Evolutionary conservation across 1,284 basidiomycete species (phyloP).

Genomic region (Cutaneotrichosporon mucoides): DNA sequence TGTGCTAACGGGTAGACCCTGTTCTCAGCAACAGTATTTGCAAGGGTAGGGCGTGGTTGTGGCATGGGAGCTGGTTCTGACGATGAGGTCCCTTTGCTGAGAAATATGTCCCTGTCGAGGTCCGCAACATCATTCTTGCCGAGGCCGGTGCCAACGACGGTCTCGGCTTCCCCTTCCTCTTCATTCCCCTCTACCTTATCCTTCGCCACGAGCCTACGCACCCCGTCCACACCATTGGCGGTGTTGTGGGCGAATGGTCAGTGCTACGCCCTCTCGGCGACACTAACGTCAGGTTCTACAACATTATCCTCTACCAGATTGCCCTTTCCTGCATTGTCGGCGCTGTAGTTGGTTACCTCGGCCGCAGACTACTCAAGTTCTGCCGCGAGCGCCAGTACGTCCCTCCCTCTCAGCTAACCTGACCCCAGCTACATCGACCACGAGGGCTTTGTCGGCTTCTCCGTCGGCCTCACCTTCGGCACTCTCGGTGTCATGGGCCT

Average conservation of each 20-base stretch:
- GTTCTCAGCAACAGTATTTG: conserved; percentile 67
- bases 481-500: conserved; percentile 67
- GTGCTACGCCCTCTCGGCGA: conserved; percentile 35
- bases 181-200: conserved; percentile 81
- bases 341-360: conserved; percentile 64
- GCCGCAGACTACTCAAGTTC: conserved; percentile 36
- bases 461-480: conserved; percentile 53
- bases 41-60: conserved; percentile 30
- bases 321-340: conserved; percentile 73
- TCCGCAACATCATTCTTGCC: conserved; percentile 46
- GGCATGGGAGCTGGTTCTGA: not conserved
- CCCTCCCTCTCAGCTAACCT: conserved; percentile 37
- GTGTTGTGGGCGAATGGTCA: conserved; percentile 61
- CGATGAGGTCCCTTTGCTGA: conserved; percentile 41
- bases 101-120: conserved; percentile 43
- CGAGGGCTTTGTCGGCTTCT: conserved; percentile 46
- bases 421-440: conserved; percentile 42
- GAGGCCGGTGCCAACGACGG: conserved; percentile 60
- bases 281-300: conserved; percentile 36
- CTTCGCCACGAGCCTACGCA: conserved; percentile 54
- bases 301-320: conserved; percentile 52
- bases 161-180: conserved; percentile 92
- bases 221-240: conserved; percentile 50
- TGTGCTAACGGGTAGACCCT: conserved; percentile 55
- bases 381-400: conserved; percentile 43